Evolutionary conservation across 805 yeast species (phyloP), one percentile per base, ranked within the genome.

Genomic region (Hyphopichia homilentoma): DNA sequence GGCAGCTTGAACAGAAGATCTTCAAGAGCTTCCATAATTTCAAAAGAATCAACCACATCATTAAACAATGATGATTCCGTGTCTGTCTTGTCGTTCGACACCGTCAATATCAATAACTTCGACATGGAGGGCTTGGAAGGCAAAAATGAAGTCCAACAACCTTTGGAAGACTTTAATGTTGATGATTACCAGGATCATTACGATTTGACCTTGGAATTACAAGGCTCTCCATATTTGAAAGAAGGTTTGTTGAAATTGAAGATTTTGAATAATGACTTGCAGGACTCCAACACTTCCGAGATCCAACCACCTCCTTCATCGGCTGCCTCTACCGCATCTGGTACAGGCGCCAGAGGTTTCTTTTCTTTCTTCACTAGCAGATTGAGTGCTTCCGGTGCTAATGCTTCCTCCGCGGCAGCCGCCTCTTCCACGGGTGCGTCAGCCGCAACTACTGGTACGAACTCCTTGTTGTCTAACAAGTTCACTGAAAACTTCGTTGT

Each of bases 201-300:
- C 36, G 87, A 81, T 52, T 66, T 74, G 41, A 74, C 73, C 23
- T 61, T 81, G 36, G 88, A 80, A 47, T 61, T 77, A 28, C 70
- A 70, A 32, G 90, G 90, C 1, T 78, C 89, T 1, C 90, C 93
- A 1, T 83, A 85, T 77, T 68, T 79, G 35, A 80, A 83, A 49
- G 90, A 83, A 57, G 90, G 93, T 1, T 47, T 83, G 22, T 61
- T 79, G 43, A 65, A 72, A 40, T 54, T 64, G 45, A 58, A 54
- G 36, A 54, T 63, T 17, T 41, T 53, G 33, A 55, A 63, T 39
- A 57, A 65, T 47, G 70, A 62, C 43, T 54, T 52, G 44, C 55
- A 55, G 16, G 70, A 65, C 43, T 45, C 45, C 30, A 39, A 37
- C 20, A 14, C 35, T 12, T 39, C 43, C 11, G 43, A 39, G 16